These are phyloP conservation scores for Coemansia sp. DNA, from an alignment of 192 early-diverging fungal genomes.

Conservation along the genomic window DNA sequence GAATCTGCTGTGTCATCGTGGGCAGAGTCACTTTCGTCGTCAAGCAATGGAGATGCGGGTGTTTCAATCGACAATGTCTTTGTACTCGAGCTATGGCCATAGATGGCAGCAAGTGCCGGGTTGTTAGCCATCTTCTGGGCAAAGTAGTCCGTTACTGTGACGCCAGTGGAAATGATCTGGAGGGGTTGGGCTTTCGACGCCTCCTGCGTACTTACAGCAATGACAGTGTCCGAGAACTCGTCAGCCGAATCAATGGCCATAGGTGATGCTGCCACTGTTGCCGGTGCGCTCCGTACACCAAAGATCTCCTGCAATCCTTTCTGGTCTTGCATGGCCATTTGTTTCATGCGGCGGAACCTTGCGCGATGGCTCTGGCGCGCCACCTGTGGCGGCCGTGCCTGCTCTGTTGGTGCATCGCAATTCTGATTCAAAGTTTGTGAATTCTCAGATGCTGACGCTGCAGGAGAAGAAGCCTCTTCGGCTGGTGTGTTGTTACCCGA, in stretches of 20 bases:
- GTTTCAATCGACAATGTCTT: neutral
- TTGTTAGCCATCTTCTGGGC: slow-evolving; percentile 41
- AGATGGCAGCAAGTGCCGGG: slow-evolving; percentile 40
- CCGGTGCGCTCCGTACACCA: slow-evolving; percentile 30
- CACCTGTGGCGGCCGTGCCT: slow-evolving; percentile 29
- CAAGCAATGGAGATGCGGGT: neutral
- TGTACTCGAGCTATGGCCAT: slow-evolving; percentile 11
- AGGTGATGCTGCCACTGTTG: slow-evolving; percentile 16
- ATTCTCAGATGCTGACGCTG: neutral
- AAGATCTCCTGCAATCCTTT: slow-evolving; percentile 54
- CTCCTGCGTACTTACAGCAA: neutral
- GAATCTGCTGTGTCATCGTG: neutral
- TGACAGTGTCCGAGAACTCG: neutral
- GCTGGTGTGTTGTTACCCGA: slow-evolving; percentile 44
- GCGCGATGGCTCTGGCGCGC: slow-evolving; percentile 35
- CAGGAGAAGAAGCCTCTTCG: neutral
- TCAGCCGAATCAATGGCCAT: slow-evolving; percentile 7
- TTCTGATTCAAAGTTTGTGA: neutral
- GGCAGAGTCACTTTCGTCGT: neutral
- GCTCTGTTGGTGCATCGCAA: slow-evolving; percentile 15
- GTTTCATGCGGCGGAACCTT: slow-evolving; percentile 48
- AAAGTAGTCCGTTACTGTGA: slow-evolving; percentile 50
- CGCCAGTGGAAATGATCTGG: slow-evolving; percentile 18
- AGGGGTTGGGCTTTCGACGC: neutral
- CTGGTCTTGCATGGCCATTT: slow-evolving; percentile 42